These are phyloP conservation scores for Aspergillus sclerotioniger DNA, from an alignment of 495 filamentous ascomycete species.

Conservation along the genomic window DNA sequence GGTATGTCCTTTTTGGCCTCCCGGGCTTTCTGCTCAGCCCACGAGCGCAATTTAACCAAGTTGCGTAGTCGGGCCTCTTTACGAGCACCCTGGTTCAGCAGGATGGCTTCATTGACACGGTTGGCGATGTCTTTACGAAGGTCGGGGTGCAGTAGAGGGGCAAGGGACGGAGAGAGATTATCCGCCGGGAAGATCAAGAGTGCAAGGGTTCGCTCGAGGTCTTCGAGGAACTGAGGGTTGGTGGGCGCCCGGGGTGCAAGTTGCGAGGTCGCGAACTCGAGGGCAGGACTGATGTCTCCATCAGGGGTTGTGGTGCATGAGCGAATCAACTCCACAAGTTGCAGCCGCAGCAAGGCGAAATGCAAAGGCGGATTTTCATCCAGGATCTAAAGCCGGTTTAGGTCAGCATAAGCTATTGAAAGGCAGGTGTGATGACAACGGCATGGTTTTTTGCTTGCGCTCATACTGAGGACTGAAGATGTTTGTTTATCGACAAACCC, in stretches of 20 bases:
- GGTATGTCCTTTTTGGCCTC: conserved; percentile 74
- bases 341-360: conserved; percentile 85
- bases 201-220: conserved; percentile 90
- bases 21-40: conserved; percentile 77
- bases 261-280: conserved; percentile 83
- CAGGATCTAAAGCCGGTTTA: conserved; percentile 63
- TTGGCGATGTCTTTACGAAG: conserved; percentile 80
- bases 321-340: conserved; percentile 91
- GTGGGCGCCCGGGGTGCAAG: conserved; percentile 83
- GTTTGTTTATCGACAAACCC: conserved; percentile 91
- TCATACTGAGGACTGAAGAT: conserved; percentile 97
- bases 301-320: conserved; percentile 60
- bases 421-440: conserved; percentile 15
- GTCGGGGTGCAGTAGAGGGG: conserved; percentile 71
- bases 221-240: conserved; percentile 76
- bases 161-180: conserved; percentile 71
- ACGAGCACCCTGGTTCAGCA: conserved; percentile 65
- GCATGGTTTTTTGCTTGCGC: conserved; percentile 33
- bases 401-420: conserved; percentile 26
- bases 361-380: conserved; percentile 82
- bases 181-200: conserved; percentile 83
- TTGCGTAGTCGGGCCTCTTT: conserved; percentile 77
- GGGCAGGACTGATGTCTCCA: conserved; percentile 74
- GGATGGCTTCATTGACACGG: conserved; percentile 82
- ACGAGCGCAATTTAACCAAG: conserved; percentile 76